These are phyloP conservation scores for Candida vartiovaarae DNA, from an alignment of 805 yeast species.

Conservation along the genomic window DNA sequence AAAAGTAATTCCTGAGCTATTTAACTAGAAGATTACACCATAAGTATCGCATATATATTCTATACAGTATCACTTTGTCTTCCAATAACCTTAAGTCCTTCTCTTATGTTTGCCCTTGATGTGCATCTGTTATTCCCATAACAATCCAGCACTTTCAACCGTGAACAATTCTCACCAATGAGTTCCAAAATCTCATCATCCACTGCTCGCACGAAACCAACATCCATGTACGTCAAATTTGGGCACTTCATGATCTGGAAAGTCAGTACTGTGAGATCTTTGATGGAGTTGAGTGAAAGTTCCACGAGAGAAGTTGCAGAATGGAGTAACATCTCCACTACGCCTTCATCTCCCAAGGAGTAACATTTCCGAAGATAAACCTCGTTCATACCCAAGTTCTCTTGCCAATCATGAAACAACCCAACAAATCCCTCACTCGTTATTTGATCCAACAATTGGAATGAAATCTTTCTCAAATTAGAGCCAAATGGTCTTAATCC, in stretches of 20 bases:
- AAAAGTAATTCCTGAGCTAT: conserved; percentile 19
- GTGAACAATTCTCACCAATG: conserved; percentile 52
- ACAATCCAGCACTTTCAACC: conserved; percentile 63
- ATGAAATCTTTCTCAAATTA: conserved; percentile 49
- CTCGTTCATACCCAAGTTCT: conserved; percentile 50
- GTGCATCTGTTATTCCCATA: conserved; percentile 75
- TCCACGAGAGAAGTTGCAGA: conserved; percentile 60
- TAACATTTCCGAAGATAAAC: conserved; percentile 62
- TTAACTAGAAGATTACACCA: conserved; percentile 2
- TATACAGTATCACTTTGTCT: conserved; percentile 54
- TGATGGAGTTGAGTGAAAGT: conserved; percentile 68
- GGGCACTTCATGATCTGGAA: conserved; percentile 47
- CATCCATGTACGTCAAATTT: conserved; percentile 58
- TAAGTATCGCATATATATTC: not conserved
- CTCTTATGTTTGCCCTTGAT: conserved; percentile 41
- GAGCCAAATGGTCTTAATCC: conserved; percentile 56
- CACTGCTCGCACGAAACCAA: conserved; percentile 73
- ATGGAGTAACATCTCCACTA: conserved; percentile 54
- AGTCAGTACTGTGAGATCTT: conserved; percentile 42
- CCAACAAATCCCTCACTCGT: conserved; percentile 60
- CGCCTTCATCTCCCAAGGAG: conserved; percentile 54
- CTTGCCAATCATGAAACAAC: conserved; percentile 50
- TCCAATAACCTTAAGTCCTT: conserved; percentile 61
- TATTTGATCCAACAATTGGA: conserved; percentile 53
- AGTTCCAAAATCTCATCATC: conserved; percentile 62